Conservation (phyloP, 345 rosid species). For the Populus euphratica region DNA sequence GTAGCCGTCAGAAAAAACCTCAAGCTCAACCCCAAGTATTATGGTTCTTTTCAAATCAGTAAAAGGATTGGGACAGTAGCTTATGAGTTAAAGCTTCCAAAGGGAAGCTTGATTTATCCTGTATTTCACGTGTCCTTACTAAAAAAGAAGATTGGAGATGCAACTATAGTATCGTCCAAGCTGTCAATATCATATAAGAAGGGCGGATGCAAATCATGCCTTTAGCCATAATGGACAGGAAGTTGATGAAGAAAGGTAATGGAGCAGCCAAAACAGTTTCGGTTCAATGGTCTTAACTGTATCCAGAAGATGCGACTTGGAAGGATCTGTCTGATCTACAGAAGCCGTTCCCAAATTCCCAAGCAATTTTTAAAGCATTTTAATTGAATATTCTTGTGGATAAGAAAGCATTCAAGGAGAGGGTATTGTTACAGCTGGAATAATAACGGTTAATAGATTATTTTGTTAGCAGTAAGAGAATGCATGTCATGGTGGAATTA, state of each 20-base stretch:
- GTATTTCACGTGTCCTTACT: background rate
- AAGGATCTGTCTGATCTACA: too few relatives aligned
- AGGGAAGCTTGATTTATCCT: background rate
- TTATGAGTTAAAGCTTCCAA: background rate
- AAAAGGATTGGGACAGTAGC: background rate
- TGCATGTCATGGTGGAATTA: too few relatives aligned
- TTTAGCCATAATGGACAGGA: background rate
- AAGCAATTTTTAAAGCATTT: too few relatives aligned
- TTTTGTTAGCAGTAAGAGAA: too few relatives aligned
- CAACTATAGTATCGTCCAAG: rapidly evolving
- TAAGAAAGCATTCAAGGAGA: too few relatives aligned
- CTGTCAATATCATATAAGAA: background rate
- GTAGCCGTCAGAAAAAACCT: background rate
- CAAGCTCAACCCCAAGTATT: background rate
- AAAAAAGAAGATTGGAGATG: background rate
- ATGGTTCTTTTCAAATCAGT: background rate
- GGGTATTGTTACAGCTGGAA: too few relatives aligned
- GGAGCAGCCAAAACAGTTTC: too few relatives aligned
- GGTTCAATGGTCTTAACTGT: background rate
- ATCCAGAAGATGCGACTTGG: too few relatives aligned
- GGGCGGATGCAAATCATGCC: background rate
- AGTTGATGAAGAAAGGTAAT: too few relatives aligned
- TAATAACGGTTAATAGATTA: too few relatives aligned
- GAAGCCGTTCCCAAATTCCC: too few relatives aligned
- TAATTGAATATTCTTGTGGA: too few relatives aligned